These are phyloP conservation scores for Tarenaya hassleriana DNA, from an alignment of 345 rosid genomes.

Conservation along the genomic window DNA sequence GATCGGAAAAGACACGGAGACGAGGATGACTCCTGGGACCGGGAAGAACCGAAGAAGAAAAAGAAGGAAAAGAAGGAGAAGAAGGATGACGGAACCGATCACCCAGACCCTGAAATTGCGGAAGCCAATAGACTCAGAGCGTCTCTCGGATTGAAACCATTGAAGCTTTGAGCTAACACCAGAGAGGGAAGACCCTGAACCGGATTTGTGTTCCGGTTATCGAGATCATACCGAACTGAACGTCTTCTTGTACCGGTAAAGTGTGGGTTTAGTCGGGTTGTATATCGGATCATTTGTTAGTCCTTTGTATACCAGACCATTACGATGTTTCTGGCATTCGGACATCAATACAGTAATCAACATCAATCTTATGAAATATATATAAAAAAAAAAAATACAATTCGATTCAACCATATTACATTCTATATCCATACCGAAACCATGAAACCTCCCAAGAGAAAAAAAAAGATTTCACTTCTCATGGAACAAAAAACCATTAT, in stretches of 20 bases:
- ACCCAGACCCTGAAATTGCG: slow-evolving; percentile 87
- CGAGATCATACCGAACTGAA: no score
- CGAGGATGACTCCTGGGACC: slow-evolving; percentile 29
- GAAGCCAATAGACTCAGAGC: slow-evolving; percentile 80
- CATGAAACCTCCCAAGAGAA: no score
- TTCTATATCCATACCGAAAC: no score
- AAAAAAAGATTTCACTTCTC: slow-evolving; percentile 9
- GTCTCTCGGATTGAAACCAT: slow-evolving; percentile 66
- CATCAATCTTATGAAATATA: no score
- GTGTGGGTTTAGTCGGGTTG: no score
- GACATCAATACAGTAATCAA: no score
- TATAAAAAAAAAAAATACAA: no score
- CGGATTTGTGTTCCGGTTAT: background rate
- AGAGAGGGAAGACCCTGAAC: slow-evolving; percentile 9
- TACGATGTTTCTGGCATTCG: no score
- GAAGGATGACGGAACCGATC: slow-evolving; percentile 78
- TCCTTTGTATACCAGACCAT: no score
- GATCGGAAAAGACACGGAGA: slow-evolving; percentile 68
- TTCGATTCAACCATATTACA: no score
- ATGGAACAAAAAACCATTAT: slow-evolving; percentile 35
- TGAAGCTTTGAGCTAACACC: slow-evolving; percentile 28
- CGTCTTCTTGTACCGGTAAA: no score
- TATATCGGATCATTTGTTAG: no score
- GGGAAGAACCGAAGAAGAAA: slow-evolving; percentile 61
- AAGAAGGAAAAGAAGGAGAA: slow-evolving; percentile 68